phyloP scores from a whole-genome alignment of 306 rosid genomes.

The Dalbergia oliveri region DNA sequence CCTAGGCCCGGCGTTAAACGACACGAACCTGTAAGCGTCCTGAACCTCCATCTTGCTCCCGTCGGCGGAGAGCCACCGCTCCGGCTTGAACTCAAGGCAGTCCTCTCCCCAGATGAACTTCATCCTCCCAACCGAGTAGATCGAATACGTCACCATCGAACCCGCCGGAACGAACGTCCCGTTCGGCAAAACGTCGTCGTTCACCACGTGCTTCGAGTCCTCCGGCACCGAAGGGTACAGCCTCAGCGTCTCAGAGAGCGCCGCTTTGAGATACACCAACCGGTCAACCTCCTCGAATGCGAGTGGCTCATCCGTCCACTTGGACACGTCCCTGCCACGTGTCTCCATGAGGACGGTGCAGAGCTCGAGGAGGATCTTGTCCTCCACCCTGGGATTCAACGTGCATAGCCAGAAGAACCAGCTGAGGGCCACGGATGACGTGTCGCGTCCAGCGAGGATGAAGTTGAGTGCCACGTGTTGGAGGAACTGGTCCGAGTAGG shows the following conservation, averaged over 20 bases:
- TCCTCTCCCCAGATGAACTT: conserved; percentile 90
- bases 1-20: conserved; percentile 91
- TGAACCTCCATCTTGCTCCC: conserved; percentile 61
- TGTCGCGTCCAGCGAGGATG: conserved; percentile 96
- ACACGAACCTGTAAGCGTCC: conserved; percentile 71
- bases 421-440: conserved; percentile 84
- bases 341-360: conserved; percentile 74
- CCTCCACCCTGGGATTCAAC: conserved; percentile 64
- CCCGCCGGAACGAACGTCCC: conserved; percentile 82
- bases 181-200: conserved; percentile 73
- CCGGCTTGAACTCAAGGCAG: conserved; percentile 86
- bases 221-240: conserved; percentile 91
- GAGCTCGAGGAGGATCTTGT: conserved; percentile 67
- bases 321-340: conserved; percentile 61
- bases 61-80: conserved; percentile 72
- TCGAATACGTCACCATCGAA: conserved; percentile 71
- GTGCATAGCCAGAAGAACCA: conserved; percentile 90
- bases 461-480: conserved; percentile 89
- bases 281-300: conserved; percentile 86
- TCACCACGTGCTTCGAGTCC: conserved; percentile 77
- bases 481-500: conserved; percentile 73
- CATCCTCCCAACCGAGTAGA: conserved; percentile 84
- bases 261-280: conserved; percentile 76
- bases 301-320: conserved; percentile 74
- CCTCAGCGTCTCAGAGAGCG: conserved; percentile 80